Evolutionary conservation across 225 moss, liverwort and hornwort genomes (phyloP).

Genomic region (Pseudoscleropodium purum): DNA sequence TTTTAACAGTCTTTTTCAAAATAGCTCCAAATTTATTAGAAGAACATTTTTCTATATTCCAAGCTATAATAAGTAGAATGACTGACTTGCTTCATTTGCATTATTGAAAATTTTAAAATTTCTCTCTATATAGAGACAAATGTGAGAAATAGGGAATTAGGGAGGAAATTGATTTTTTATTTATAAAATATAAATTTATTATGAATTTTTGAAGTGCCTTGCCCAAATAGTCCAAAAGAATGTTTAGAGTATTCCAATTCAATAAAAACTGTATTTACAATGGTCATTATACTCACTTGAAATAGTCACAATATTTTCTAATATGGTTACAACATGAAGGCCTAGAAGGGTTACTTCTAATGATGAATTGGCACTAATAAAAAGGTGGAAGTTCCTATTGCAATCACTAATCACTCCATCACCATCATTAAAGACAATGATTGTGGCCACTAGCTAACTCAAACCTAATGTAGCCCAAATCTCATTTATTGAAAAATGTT

Average conservation of each 20-base stretch:
- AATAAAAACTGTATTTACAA: not conserved
- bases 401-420: not conserved
- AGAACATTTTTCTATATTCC: not conserved
- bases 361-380: not conserved
- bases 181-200: not conserved
- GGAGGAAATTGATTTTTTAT: too few species aligned
- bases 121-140: too few species aligned
- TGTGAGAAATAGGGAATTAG: too few species aligned
- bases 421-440: not conserved
- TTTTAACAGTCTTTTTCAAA: not conserved
- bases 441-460: not conserved
- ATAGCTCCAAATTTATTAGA: not conserved
- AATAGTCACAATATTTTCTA: not conserved
- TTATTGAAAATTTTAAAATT: too few species aligned
- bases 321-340: not conserved
- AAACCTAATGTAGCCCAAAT: not conserved
- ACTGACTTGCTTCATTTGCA: too few species aligned
- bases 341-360: not conserved
- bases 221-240: not conserved
- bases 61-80: too few species aligned
- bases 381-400: not conserved
- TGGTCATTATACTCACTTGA: not conserved
- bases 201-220: not conserved
- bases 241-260: rapidly evolving
- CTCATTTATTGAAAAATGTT: not conserved